These are phyloP conservation scores for peach (Prunus persica) DNA, from an alignment of 306 rosid genomes.

Conservation along the genomic window DNA sequence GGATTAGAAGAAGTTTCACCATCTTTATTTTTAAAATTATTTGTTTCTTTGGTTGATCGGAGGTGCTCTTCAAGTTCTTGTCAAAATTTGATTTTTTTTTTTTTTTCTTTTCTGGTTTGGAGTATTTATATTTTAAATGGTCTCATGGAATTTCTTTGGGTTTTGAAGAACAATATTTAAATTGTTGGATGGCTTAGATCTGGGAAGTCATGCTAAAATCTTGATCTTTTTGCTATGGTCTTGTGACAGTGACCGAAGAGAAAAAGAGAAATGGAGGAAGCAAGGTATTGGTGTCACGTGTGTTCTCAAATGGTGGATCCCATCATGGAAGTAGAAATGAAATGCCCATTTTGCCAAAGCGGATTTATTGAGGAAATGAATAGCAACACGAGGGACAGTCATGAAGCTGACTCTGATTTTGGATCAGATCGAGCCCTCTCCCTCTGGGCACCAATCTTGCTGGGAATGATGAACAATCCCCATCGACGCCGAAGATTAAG, in stretches of 20 bases:
- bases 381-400: slow-evolving; percentile 21
- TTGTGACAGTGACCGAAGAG: not conserved
- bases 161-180: not conserved
- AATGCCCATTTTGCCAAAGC: slow-evolving; percentile 61
- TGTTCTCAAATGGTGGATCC: slow-evolving; percentile 62
- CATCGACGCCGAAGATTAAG: slow-evolving; percentile 48
- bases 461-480: slow-evolving; percentile 71
- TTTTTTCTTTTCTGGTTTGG: no score
- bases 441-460: slow-evolving; percentile 76
- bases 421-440: slow-evolving; percentile 60
- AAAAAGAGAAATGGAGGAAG: slow-evolving; percentile 46
- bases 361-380: slow-evolving; percentile 66
- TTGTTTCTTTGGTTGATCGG: not conserved
- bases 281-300: slow-evolving; percentile 67
- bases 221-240: not conserved
- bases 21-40: not conserved
- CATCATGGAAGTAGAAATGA: slow-evolving; percentile 50
- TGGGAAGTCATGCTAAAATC: not conserved
- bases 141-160: not conserved
- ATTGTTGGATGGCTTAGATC: slow-evolving; percentile 2
- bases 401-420: slow-evolving; percentile 36
- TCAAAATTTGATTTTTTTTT: not conserved
- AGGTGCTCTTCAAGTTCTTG: not conserved
- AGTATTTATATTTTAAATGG: not conserved
- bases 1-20: not conserved